Evolutionary conservation across 169 alveolate genomes (phyloP), one percentile per base, ranked within the genome.

Genomic region (Plasmodium berghei): DNA sequence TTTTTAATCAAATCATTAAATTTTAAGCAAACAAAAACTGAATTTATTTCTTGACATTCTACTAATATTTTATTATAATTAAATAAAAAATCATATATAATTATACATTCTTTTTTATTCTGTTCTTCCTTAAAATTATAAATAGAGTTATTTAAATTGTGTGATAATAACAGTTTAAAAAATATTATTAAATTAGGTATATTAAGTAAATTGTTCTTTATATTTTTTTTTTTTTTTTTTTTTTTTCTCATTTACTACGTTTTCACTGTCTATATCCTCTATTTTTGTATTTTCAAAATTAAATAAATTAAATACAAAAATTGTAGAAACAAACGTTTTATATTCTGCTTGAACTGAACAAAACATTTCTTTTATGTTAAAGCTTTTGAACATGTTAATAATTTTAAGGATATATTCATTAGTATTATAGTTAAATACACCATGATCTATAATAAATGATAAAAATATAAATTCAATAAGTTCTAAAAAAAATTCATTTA

Each of bases 381-480:
- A 24, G 1, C 9, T 69, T 40, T 55, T 40, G 2, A 75, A 55
- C 9, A 56, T 45, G 1, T 62, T 9, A 9, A 75, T 40, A 10
- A 75, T 69, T 66, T 75, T 34, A 5, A n/a, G 14, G 18, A 48
- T 34, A 1, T 54, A 6, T 55, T 28, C 40, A 22, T 48, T 46
- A 20, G 28, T 48, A 40, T 22, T 4, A 45, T 80, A 28, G 0
- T n/a, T 71, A 22, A 24, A 59, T 4, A 52, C 18, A 6, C 66
- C 52, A 20, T 24, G 46, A 22, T 26, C 56, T 5, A 54, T 42
- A 12, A 69, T 45, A 71, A 83, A 83, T 6, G 90, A 83, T 40
- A 83, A 10, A 46, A 66, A 83, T 14, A 83, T 62, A 59, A 66
- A 71, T 67, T 83, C 90, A 6, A 83, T 42, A 42, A 83, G 18